Conservation (phyloP, 2,329 filamentous ascomycete species). For the Periconia sp. region DNA sequence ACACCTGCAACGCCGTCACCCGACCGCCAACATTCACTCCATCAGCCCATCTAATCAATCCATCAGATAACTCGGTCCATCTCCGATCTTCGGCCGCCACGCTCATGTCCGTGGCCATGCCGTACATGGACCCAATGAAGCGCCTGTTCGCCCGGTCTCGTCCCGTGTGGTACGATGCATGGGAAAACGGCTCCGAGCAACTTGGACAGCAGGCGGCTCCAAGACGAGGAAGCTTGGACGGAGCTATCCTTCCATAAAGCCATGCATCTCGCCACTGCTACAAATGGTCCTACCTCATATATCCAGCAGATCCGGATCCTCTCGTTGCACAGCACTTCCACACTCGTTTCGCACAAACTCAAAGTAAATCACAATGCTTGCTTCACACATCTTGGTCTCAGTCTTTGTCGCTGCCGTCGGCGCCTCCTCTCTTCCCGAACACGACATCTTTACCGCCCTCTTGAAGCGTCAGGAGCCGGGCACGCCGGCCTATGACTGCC, state of each 20-base stretch:
- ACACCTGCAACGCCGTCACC: background rate
- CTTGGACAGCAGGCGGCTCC: too few species aligned
- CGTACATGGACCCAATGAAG: background rate
- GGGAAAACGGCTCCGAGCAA: too few species aligned
- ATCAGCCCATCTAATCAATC: conserved; percentile 27
- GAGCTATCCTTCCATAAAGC: too few species aligned
- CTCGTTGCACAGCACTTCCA: background rate
- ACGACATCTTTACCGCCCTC: conserved; percentile 28
- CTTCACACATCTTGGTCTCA: conserved; percentile 15
- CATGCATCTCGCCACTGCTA: too few species aligned
- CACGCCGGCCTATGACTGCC: conserved; percentile 55
- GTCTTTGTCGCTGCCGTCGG: conserved; percentile 18
- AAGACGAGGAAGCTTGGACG: too few species aligned
- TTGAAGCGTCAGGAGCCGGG: conserved; percentile 55
- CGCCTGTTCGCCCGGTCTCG: too few species aligned
- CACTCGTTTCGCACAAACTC: conserved; percentile 9
- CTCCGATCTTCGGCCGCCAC: conserved; percentile 31
- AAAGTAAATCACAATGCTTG: conserved; percentile 20
- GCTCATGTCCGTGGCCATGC: conserved; percentile 4
- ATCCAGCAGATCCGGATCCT: too few species aligned
- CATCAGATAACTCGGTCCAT: conserved; percentile 33
- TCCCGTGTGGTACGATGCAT: background rate
- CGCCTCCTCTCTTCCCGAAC: conserved; percentile 18
- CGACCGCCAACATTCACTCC: conserved; percentile 12
- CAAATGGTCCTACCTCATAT: too few species aligned